phyloP scores from a whole-genome alignment of 2,329 filamentous ascomycete genomes.

The Triangularia setosa region DNA sequence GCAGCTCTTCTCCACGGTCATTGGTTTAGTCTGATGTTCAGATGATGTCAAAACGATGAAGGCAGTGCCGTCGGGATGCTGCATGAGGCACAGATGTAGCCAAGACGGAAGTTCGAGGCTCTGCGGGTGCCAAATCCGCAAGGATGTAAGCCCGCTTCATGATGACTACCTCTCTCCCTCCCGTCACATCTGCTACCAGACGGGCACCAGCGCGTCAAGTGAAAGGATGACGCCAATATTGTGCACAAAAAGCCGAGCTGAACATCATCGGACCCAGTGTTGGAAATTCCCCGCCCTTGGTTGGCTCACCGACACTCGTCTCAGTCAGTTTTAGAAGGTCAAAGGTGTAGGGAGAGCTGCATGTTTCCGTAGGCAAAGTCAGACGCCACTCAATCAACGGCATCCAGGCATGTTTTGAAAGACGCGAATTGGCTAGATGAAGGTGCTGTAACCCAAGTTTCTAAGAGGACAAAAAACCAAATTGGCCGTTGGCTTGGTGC shows the following conservation, averaged over 20 bases:
- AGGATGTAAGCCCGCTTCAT: neutral
- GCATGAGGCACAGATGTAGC: neutral
- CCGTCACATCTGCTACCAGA: neutral
- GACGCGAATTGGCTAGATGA: neutral
- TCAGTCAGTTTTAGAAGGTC: too few species aligned
- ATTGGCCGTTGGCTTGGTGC: neutral
- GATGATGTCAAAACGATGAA: neutral
- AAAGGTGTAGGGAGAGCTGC: too few species aligned
- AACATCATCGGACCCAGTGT: neutral
- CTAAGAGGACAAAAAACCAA: neutral
- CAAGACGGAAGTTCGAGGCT: neutral
- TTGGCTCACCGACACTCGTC: too few species aligned
- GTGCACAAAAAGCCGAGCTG: neutral
- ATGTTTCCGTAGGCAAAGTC: too few species aligned
- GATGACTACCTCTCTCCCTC: neutral
- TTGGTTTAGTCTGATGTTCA: neutral
- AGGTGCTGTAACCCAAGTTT: neutral
- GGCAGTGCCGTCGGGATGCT: neutral
- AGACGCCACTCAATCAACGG: too few species aligned
- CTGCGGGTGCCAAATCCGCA: neutral
- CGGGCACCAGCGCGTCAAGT: neutral
- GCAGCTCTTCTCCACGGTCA: neutral
- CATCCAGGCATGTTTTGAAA: neutral
- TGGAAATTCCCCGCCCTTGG: neutral
- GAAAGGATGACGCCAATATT: neutral